These are phyloP conservation scores for Groenewaldozyma salmanticensis DNA, from an alignment of 805 yeast genomes.

Conservation along the genomic window DNA sequence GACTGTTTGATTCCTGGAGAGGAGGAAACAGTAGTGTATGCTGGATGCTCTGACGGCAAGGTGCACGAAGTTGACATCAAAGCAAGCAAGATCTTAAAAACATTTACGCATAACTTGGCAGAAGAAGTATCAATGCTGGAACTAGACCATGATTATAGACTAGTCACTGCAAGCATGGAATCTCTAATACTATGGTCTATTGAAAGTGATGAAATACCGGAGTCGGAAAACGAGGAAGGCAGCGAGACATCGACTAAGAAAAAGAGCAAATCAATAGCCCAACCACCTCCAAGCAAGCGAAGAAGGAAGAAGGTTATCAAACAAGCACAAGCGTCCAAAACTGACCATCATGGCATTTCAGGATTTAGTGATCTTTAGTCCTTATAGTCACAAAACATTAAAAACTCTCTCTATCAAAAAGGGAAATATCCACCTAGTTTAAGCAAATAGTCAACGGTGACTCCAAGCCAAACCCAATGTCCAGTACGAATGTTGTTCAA, in stretches of 20 bases:
- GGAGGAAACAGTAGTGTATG: conserved; percentile 17
- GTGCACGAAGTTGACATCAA: conserved; percentile 59
- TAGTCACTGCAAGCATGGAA: conserved; percentile 80
- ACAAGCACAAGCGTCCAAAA: conserved; percentile 11
- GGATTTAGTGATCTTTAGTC: conserved; percentile 15
- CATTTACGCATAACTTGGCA: conserved; percentile 15
- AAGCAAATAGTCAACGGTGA: conserved; percentile 29
- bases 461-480: conserved; percentile 27
- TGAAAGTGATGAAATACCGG: conserved; percentile 7
- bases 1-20: conserved; percentile 18
- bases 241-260: conserved; percentile 9
- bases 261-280: conserved; percentile 7
- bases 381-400: no score
- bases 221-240: conserved; percentile 12
- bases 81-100: conserved; percentile 39
- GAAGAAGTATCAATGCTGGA: conserved; percentile 69
- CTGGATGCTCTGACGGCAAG: conserved; percentile 30
- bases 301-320: conserved; percentile 8
- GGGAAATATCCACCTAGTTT: conserved; percentile 13
- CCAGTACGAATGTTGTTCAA: conserved; percentile 63
- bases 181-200: conserved; percentile 64
- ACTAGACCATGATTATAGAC: conserved; percentile 68
- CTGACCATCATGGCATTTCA: conserved; percentile 15
- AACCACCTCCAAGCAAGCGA: conserved; percentile 8
- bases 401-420: no score